Evolutionary conservation across 2,329 filamentous ascomycete species (phyloP).

Genomic region (Colletotrichum graminicola): DNA sequence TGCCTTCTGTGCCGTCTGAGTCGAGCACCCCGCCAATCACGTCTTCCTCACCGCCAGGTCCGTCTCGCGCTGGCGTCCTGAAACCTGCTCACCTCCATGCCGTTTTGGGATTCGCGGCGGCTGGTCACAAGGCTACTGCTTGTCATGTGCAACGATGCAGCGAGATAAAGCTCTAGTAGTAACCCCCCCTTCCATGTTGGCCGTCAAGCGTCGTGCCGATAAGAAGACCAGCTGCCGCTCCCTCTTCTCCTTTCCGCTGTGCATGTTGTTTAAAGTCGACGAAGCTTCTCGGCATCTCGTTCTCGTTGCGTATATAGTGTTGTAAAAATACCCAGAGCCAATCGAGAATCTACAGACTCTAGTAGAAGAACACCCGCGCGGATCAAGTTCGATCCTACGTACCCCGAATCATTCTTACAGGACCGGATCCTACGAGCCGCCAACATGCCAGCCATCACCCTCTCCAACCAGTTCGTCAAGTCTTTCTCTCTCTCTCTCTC

Average conservation of each 20-base stretch:
- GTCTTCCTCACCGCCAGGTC: conserved; percentile 19
- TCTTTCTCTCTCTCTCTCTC: not conserved
- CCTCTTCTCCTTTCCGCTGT: not conserved
- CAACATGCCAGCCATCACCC: conserved; percentile 33
- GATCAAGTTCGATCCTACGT: not conserved
- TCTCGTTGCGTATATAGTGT: not conserved
- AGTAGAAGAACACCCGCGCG: not conserved
- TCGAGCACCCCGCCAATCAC: conserved; percentile 15
- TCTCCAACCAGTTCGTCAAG: conserved; percentile 23
- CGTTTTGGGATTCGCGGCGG: conserved; percentile 37
- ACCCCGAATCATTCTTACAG: not conserved
- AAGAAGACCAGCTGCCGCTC: conserved; percentile 16
- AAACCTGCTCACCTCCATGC: conserved; percentile 42
- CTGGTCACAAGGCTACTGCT: conserved; percentile 41
- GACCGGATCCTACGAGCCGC: conserved; percentile 6
- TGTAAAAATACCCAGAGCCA: not conserved
- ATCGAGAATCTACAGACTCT: not conserved
- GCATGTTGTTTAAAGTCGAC: not conserved
- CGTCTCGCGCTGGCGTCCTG: conserved; percentile 39
- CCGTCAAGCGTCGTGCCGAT: conserved; percentile 5
- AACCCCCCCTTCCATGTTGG: not conserved
- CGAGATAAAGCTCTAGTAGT: conserved; percentile 34
- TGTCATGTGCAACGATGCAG: conserved; percentile 37
- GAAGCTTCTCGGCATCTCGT: not conserved
- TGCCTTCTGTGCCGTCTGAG: conserved; percentile 20